Evolutionary conservation across 768 basidiomycete species (phyloP).

Genomic region (Tulasnella calospora): DNA sequence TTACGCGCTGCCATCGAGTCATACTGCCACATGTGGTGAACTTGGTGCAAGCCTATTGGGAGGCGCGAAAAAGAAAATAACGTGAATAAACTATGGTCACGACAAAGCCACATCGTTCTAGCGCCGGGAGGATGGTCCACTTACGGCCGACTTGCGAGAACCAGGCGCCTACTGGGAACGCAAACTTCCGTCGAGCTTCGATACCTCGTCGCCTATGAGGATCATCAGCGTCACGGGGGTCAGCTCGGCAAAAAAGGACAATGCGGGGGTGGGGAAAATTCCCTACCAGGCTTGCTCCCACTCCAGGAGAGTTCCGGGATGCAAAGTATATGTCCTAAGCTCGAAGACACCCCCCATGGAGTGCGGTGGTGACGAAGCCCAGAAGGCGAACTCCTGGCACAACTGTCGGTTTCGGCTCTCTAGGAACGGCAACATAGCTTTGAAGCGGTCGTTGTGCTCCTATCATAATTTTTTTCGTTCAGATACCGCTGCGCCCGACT

Average conservation of each 20-base stretch:
- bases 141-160: conserved; percentile 75
- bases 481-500: neutral
- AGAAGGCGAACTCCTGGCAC: conserved; percentile 91
- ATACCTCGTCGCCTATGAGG: conserved; percentile 79
- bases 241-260: neutral
- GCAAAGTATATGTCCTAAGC: conserved; percentile 73
- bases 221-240: conserved; percentile 1
- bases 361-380: conserved; percentile 84
- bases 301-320: conserved; percentile 84
- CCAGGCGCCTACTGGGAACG: conserved; percentile 86
- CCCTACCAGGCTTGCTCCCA: conserved; percentile 89
- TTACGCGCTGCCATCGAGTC: conserved; percentile 77
- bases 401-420: conserved; percentile 69
- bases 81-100: conserved; percentile 32
- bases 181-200: conserved; percentile 83
- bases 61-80: conserved; percentile 38
- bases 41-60: conserved; percentile 42
- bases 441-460: conserved; percentile 63
- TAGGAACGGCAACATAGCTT: conserved; percentile 72
- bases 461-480: neutral
- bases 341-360: conserved; percentile 90
- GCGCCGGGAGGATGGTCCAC: neutral
- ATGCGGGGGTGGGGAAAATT: neutral
- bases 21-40: conserved; percentile 92
- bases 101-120: neutral